Conservation (phyloP, 768 basidiomycete species). For the Hebeloma cylindrosporum region DNA sequence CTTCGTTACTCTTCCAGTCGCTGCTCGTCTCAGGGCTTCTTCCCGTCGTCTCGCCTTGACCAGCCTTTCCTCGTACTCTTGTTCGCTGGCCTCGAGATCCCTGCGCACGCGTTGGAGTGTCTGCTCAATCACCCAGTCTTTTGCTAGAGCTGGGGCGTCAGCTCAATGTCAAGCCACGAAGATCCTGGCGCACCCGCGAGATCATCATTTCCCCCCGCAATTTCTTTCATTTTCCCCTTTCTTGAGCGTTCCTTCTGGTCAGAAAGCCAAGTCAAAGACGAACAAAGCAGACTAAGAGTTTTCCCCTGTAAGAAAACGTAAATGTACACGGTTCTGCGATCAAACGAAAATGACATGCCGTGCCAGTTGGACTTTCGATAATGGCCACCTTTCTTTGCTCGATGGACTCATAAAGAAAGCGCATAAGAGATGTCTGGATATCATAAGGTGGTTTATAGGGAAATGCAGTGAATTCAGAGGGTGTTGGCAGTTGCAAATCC, state of each 20-base stretch:
- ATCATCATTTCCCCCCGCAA: slow-evolving; percentile 32
- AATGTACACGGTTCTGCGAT: background rate
- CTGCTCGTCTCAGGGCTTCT: slow-evolving; percentile 50
- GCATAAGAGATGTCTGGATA: slow-evolving; percentile 89
- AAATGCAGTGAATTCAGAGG: slow-evolving; percentile 70
- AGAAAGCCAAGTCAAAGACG: slow-evolving; percentile 71
- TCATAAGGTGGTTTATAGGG: slow-evolving; percentile 81
- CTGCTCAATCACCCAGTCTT: slow-evolving; percentile 77
- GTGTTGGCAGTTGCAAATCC: slow-evolving; percentile 56
- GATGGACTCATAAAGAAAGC: slow-evolving; percentile 77
- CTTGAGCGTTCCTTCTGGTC: slow-evolving; percentile 70
- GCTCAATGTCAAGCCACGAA: background rate
- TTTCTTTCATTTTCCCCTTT: slow-evolving; percentile 57
- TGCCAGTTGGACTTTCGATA: slow-evolving; percentile 88
- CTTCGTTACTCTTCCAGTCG: slow-evolving; percentile 59
- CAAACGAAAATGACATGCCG: slow-evolving; percentile 44
- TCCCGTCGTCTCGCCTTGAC: slow-evolving; percentile 63
- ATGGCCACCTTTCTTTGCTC: slow-evolving; percentile 77
- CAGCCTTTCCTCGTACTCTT: slow-evolving; percentile 62
- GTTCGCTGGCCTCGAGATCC: slow-evolving; percentile 67
- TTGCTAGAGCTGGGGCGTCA: slow-evolving; percentile 36
- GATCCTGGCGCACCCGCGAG: slow-evolving; percentile 25
- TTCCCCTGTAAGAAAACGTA: slow-evolving; percentile 62
- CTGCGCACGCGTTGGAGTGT: slow-evolving; percentile 61
- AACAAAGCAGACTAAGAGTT: slow-evolving; percentile 77